Evolutionary conservation across 2,329 filamentous ascomycete species (phyloP), one percentile per base, ranked within the genome.

Genomic region (Colletotrichum ledebouriae): DNA sequence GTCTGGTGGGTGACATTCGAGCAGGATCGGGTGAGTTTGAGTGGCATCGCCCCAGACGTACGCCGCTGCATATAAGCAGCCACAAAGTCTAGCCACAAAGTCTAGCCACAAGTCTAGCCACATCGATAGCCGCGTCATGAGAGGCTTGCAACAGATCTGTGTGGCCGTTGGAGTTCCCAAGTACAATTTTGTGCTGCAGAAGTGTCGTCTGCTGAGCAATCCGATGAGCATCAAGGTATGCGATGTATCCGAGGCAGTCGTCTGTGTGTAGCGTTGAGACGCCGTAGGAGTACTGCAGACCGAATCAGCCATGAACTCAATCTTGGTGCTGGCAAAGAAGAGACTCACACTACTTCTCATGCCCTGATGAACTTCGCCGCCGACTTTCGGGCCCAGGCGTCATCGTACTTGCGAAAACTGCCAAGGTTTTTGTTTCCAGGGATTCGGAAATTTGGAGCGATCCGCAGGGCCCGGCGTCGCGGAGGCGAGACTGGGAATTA

Each of bases 271-370:
- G 25, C 2, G 25, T 29, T 29, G 25, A 29, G 6, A 29, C 25
- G 25, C 29, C 47, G 15, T 15, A 50, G 47, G 13, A 33, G 25
- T 34, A 20, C 60, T 64, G 52, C 47, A 56, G 25, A n/a, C 34
- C 47, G 41, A 47, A 59, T 64, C 55, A 68, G 64, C 47, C 61
- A 49, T 47, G 39, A 20, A 64, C 60, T 34, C 5, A 33, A n/a
- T 22, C 55, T 59, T 65, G 55, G 61, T 61, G 44, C 10, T 25
- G 33, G 25, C 47, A 42, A 41, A 33, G 47, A 25, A n/a, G 9
- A 37, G 39, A 13, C 0, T 15, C 17, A 17, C 2, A 17, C 17
- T 59, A 50, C 34, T 12, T 25, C 42, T 3, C 22, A 17, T 17
- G 17, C 25, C 47, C 10, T 29, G 22, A 29, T 15, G 46, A 20